Conservation (phyloP, 2,329 filamentous ascomycete species). For the Neofusicoccum ribis region DNA sequence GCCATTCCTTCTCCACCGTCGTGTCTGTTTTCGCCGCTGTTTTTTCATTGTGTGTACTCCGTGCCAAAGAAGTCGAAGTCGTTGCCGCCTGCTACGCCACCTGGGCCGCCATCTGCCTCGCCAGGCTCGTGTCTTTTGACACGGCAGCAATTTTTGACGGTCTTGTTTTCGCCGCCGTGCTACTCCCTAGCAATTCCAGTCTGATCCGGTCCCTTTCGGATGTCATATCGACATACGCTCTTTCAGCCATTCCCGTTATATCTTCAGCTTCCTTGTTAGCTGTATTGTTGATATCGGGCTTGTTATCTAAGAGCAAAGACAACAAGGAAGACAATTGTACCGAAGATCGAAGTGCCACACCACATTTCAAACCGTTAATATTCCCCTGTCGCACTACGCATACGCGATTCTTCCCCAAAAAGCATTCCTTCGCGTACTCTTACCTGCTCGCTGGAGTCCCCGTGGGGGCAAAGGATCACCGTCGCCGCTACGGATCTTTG, state of each 20-base stretch:
- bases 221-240: not conserved
- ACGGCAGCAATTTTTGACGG: not conserved
- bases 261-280: not conserved
- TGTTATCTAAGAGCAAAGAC: not conserved
- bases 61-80: not conserved
- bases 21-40: not conserved
- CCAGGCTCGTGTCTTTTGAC: not conserved
- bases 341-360: not conserved
- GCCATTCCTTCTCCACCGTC: not conserved
- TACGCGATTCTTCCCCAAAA: constrained; percentile 64
- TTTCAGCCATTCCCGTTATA: not conserved
- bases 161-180: not conserved
- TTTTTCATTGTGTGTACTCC: not conserved
- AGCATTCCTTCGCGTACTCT: constrained; percentile 68
- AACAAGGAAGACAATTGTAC: not conserved
- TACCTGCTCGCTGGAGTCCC: constrained; percentile 71
- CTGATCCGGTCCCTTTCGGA: not conserved
- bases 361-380: constrained; percentile 45
- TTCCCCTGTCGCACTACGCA: constrained; percentile 68
- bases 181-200: not conserved
- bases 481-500: constrained; percentile 54
- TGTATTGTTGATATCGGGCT: not conserved
- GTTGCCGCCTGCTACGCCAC: constrained; percentile 8
- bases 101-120: not conserved
- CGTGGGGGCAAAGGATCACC: constrained; percentile 52